Conservation (phyloP, 2,329 filamentous ascomycete species). For the Xylariales sp. region DNA sequence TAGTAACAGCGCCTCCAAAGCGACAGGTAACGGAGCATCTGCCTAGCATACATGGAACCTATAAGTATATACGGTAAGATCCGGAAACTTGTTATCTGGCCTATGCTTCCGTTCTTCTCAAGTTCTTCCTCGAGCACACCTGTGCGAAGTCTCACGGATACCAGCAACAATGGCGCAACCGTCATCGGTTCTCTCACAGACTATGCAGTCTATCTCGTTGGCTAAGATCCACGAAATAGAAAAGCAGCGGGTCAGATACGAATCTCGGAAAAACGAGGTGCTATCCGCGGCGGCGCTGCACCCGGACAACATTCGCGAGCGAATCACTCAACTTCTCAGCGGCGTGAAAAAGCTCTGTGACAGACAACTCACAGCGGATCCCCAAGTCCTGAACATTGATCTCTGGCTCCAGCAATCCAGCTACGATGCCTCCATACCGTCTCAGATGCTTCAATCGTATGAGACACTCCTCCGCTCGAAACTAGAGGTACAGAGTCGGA, state of each 20-base stretch:
- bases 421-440: slow-evolving; percentile 53
- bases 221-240: slow-evolving; percentile 50
- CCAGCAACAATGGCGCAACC: slow-evolving; percentile 28
- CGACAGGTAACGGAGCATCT: slow-evolving; percentile 2
- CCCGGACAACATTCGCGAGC: slow-evolving; percentile 25
- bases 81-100: not conserved
- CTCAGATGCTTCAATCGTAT: slow-evolving; percentile 49
- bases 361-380: slow-evolving; percentile 3
- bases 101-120: not conserved
- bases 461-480: slow-evolving; percentile 49
- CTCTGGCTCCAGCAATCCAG: slow-evolving; percentile 52
- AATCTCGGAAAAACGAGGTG: slow-evolving; percentile 34
- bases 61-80: not conserved
- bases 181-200: slow-evolving; percentile 44
- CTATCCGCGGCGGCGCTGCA: slow-evolving; percentile 26
- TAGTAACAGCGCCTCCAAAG: slow-evolving; percentile 11
- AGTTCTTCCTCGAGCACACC: not conserved
- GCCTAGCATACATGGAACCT: not conserved
- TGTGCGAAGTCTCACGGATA: not conserved
- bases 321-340: slow-evolving; percentile 31
- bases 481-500: slow-evolving; percentile 53
- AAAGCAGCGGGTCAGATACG: slow-evolving; percentile 44
- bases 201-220: slow-evolving; percentile 47
- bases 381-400: slow-evolving; percentile 48
- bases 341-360: slow-evolving; percentile 34